A percentile compares a stretch with the other conserved stretches of the same genome.
Conservation (phyloP, 1,284 basidiomycete species). For the Apiotrichum siamense region DNA sequence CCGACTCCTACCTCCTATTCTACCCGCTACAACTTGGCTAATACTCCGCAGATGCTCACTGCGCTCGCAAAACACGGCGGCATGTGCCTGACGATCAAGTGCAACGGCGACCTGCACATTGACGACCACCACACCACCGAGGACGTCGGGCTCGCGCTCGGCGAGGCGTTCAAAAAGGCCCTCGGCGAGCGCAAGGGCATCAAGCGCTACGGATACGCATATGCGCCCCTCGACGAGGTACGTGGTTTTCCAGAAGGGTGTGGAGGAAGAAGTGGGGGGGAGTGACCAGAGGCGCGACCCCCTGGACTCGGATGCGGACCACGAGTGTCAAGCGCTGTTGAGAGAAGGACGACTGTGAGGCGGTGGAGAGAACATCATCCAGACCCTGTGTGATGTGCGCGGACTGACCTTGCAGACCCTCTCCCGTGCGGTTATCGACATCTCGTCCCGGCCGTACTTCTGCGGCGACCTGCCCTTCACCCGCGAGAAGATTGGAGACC, state of each 20-base stretch:
- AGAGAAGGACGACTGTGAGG: too few species aligned
- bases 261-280: too few species aligned
- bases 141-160: conserved; percentile 88
- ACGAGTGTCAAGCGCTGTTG: too few species aligned
- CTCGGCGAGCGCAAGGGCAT: conserved; percentile 93
- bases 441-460: conserved; percentile 94
- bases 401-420: conserved; percentile 77
- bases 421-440: conserved; percentile 92
- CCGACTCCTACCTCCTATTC: too few species aligned
- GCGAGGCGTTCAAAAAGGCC: conserved; percentile 91
- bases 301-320: too few species aligned
- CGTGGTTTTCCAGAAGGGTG: too few species aligned
- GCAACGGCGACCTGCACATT: conserved; percentile 92
- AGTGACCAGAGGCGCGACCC: too few species aligned
- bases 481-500: conserved; percentile 94
- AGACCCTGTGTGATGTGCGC: too few species aligned
- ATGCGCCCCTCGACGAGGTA: conserved; percentile 97
- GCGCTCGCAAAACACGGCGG: conserved; percentile 91
- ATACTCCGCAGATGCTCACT: conserved; percentile 71
- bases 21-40: too few species aligned
- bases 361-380: too few species aligned
- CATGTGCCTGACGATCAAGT: conserved; percentile 82
- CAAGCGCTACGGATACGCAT: conserved; percentile 89
- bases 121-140: conserved; percentile 99
- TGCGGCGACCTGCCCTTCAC: conserved; percentile 82